Evolutionary conservation across 1,139 yeast genomes (phyloP).

Genomic region (Pichia inconspicua): DNA sequence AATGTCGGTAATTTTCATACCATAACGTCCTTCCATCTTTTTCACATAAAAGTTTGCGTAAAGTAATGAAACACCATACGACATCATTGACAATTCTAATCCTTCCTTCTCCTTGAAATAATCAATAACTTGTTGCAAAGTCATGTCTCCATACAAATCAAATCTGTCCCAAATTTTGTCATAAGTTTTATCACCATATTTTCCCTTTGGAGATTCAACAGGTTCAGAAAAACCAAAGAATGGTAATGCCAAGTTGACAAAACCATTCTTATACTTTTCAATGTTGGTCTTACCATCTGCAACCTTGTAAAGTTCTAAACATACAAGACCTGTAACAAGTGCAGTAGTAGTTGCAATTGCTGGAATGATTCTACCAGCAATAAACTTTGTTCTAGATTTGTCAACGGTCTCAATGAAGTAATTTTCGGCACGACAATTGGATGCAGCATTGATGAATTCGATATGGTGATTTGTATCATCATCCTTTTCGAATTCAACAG

Average conservation of each 20-base stretch:
- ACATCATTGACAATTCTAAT: slow-evolving; percentile 80
- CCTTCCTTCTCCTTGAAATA: slow-evolving; percentile 77
- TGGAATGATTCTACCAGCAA: slow-evolving; percentile 93
- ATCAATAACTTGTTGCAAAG: slow-evolving; percentile 67
- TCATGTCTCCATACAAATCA: slow-evolving; percentile 69
- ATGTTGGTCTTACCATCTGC: slow-evolving; percentile 64
- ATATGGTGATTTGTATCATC: slow-evolving; percentile 95
- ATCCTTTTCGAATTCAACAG: slow-evolving; percentile 95
- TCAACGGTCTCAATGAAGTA: slow-evolving; percentile 79
- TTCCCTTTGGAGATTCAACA: slow-evolving; percentile 71
- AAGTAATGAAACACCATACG: slow-evolving; percentile 80
- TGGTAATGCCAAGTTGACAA: slow-evolving; percentile 88
- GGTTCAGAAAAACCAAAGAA: slow-evolving; percentile 97
- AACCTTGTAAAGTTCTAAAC: slow-evolving; percentile 86
- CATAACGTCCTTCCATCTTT: slow-evolving; percentile 72
- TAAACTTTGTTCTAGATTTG: slow-evolving; percentile 67
- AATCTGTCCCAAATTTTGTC: slow-evolving; percentile 96
- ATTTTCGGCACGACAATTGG: slow-evolving; percentile 90
- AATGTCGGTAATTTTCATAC: slow-evolving; percentile 60
- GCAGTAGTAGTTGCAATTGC: slow-evolving; percentile 99
- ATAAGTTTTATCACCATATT: slow-evolving; percentile 70
- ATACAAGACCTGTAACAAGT: slow-evolving; percentile 88
- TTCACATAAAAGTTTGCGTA: slow-evolving; percentile 93
- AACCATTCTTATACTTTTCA: slow-evolving; percentile 91
- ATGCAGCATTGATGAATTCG: slow-evolving; percentile 94